Evolutionary conservation across 306 rosid genomes (phyloP).

Genomic region (Trifolium subterraneum): DNA sequence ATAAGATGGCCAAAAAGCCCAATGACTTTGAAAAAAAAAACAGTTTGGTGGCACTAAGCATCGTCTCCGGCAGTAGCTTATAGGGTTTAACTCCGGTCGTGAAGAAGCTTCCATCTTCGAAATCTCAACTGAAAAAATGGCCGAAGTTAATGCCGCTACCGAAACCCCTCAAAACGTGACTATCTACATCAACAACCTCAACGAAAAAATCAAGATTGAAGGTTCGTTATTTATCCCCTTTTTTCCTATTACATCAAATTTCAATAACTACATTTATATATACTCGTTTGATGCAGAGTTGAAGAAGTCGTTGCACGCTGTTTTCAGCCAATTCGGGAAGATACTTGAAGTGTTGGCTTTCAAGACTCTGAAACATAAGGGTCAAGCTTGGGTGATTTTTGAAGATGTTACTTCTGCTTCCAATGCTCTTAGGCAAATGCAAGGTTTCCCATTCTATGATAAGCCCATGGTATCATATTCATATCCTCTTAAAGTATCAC

Average conservation of each 20-base stretch:
- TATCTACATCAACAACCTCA: conserved; percentile 93
- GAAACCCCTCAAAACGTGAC: conserved; percentile 73
- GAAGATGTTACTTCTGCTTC: conserved; percentile 87
- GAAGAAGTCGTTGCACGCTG: conserved; percentile 88
- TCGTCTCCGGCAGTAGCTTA: conserved; percentile 41
- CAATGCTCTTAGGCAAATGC: conserved; percentile 96
- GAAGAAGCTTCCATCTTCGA: neutral
- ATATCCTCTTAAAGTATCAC: neutral
- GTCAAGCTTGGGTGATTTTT: conserved; percentile 98
- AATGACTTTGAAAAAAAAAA: neutral
- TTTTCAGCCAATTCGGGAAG: conserved; percentile 97
- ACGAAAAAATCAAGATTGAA: conserved; percentile 94
- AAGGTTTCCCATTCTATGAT: conserved; percentile 96
- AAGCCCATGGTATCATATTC: conserved; percentile 77
- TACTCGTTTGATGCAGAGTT: conserved; percentile 54
- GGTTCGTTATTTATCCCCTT: conserved; percentile 42
- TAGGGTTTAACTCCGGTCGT: conserved; percentile 39
- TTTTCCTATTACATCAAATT: neutral
- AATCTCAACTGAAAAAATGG: conserved; percentile 48
- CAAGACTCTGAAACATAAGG: conserved; percentile 92
- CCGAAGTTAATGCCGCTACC: conserved; percentile 59
- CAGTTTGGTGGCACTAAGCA: neutral
- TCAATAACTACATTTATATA: neutral
- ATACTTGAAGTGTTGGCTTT: conserved; percentile 87
- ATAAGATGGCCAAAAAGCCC: conserved; percentile 29